phyloP scores from a whole-genome alignment of 106 monocot genomes.

The Amphibolis antarctica region DNA sequence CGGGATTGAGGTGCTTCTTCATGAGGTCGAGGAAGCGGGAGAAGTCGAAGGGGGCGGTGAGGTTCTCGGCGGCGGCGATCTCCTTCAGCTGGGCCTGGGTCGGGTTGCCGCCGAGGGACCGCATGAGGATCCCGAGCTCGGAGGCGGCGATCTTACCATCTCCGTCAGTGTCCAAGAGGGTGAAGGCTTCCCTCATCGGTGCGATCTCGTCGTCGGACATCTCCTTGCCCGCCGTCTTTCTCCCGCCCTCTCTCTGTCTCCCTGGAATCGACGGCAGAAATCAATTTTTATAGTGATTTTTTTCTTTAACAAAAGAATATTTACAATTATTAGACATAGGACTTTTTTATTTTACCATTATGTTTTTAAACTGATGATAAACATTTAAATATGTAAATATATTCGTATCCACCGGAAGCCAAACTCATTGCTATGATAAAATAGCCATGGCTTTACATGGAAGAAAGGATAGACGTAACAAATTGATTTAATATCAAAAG shows the following conservation, averaged over 20 bases:
- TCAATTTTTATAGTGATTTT: too few species aligned
- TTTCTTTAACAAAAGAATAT: too few species aligned
- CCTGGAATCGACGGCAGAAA: too few species aligned
- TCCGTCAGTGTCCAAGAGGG: constrained; percentile 89
- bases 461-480: too few species aligned
- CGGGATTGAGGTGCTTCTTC: constrained; percentile 50
- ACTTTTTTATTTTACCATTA: too few species aligned
- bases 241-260: constrained; percentile 8
- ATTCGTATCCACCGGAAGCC: too few species aligned
- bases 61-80: constrained; percentile 56
- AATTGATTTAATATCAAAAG: too few species aligned
- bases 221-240: constrained; percentile 70
- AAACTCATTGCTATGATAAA: too few species aligned
- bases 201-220: constrained; percentile 67
- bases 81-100: constrained; percentile 81
- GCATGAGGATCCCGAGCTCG: constrained; percentile 93
- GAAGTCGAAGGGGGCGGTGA: constrained; percentile 78
- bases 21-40: constrained; percentile 88
- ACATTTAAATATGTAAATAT: too few species aligned
- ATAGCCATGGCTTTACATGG: too few species aligned
- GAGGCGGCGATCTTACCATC: constrained; percentile 87
- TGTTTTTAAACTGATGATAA: too few species aligned
- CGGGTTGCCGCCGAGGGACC: constrained; percentile 90
- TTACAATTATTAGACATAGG: too few species aligned
- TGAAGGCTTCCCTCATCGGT: constrained; percentile 89